These are phyloP conservation scores for Umbilicaria muhlenbergii DNA, from an alignment of 495 filamentous ascomycete species.

Conservation along the genomic window DNA sequence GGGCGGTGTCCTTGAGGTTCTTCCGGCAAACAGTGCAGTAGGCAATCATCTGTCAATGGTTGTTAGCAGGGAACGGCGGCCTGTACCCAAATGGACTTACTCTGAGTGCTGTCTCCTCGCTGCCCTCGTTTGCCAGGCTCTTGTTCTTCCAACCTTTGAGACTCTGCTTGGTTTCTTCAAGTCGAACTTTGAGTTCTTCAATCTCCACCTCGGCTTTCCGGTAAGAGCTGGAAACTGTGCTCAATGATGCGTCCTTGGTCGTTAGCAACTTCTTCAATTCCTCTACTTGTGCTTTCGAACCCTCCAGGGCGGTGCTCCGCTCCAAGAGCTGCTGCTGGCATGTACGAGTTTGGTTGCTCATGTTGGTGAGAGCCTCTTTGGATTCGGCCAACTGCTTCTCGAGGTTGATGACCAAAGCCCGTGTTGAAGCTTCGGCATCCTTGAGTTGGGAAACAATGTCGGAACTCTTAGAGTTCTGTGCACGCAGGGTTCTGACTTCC, in stretches of 20 bases:
- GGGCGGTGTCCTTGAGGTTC: slow-evolving; percentile 83
- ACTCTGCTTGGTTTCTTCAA: slow-evolving; percentile 61
- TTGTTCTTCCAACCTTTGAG: slow-evolving; percentile 70
- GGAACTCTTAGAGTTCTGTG: slow-evolving; percentile 75
- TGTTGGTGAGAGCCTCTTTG: slow-evolving; percentile 51
- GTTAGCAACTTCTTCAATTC: slow-evolving; percentile 58
- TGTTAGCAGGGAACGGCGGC: slow-evolving; percentile 22
- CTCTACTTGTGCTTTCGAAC: slow-evolving; percentile 55
- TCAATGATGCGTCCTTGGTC: slow-evolving; percentile 50
- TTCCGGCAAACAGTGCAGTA: slow-evolving; percentile 79
- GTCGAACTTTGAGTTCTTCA: slow-evolving; percentile 52
- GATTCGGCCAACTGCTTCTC: slow-evolving; percentile 81
- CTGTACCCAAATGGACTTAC: slow-evolving; percentile 35
- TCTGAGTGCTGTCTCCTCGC: slow-evolving; percentile 68
- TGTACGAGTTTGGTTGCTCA: slow-evolving; percentile 51
- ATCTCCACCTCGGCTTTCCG: slow-evolving; percentile 60
- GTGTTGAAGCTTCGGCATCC: slow-evolving; percentile 54
- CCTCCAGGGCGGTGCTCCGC: slow-evolving; percentile 47
- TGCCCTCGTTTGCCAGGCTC: slow-evolving; percentile 59
- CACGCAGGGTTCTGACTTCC: slow-evolving; percentile 60
- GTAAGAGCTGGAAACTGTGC: slow-evolving; percentile 37
- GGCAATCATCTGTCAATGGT: slow-evolving; percentile 51
- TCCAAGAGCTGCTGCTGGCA: slow-evolving; percentile 58
- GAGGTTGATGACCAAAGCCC: slow-evolving; percentile 54
- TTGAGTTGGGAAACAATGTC: slow-evolving; percentile 90